Conservation (phyloP, 345 rosid genomes). For the Murraya paniculata region DNA sequence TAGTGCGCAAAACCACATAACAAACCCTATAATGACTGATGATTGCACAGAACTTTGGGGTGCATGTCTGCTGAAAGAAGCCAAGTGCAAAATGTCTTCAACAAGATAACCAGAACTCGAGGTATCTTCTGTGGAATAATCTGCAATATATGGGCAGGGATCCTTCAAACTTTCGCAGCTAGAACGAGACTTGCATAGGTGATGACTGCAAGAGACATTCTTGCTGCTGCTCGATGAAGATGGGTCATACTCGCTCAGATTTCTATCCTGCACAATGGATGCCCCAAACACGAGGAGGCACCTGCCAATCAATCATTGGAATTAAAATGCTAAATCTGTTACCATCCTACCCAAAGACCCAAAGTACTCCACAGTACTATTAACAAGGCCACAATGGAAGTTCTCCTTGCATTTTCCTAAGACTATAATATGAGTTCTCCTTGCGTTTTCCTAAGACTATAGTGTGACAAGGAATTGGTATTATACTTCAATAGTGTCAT, state of each 20-base stretch:
- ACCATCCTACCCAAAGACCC: not conserved
- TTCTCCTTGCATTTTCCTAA: not conserved
- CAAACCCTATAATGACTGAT: conserved; percentile 10
- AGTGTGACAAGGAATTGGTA: not conserved
- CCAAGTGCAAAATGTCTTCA: conserved; percentile 7
- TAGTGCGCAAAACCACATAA: not conserved
- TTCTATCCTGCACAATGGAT: conserved; percentile 35
- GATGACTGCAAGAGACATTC: conserved; percentile 24
- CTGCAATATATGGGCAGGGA: conserved; percentile 27
- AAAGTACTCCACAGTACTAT: not conserved
- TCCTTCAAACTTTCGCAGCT: conserved; percentile 23
- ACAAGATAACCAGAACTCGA: conserved; percentile 27
- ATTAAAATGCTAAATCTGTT: conserved; percentile 17
- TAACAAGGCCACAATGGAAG: not conserved
- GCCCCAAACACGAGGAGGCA: conserved; percentile 30
- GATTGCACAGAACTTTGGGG: conserved; percentile 7
- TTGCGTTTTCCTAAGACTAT: too few relatives aligned
- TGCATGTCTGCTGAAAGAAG: conserved; percentile 7
- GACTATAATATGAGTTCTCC: not conserved
- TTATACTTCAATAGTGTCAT: not conserved
- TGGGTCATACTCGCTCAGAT: conserved; percentile 24
- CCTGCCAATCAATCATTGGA: conserved; percentile 23
- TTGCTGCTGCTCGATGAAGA: conserved; percentile 24
- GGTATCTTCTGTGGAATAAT: conserved; percentile 17
- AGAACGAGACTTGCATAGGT: conserved; percentile 19